Percentiles rank a stretch among this genome's conserved stretches.
Evolutionary conservation across 768 basidiomycete genomes (phyloP).

Genomic region (Termitomyces sp.): DNA sequence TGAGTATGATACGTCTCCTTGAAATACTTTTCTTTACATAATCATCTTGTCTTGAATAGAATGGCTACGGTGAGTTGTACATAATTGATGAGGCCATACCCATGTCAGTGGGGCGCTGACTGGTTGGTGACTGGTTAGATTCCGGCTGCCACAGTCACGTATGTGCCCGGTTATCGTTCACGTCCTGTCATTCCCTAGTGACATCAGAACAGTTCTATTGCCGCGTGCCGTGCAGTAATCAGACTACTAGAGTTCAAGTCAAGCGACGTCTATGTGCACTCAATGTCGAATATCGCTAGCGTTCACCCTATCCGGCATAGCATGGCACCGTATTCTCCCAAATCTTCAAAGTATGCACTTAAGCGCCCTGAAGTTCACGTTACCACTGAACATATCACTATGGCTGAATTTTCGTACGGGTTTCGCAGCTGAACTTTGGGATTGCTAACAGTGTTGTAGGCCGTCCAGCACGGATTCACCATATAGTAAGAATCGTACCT

Average conservation of each 20-base stretch:
- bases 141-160: conserved; percentile 66
- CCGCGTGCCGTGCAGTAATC: conserved; percentile 66
- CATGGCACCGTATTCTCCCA: conserved; percentile 19
- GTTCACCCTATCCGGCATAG: conserved; percentile 27
- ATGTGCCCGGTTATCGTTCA: conserved; percentile 11
- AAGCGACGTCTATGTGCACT: conserved; percentile 40
- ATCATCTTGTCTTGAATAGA: conserved; percentile 22
- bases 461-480: conserved; percentile 18
- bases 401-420: conserved; percentile 50
- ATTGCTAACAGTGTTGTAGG: conserved; percentile 2
- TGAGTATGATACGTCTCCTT: background rate
- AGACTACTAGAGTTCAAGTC: conserved; percentile 53
- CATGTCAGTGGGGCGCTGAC: conserved; percentile 6
- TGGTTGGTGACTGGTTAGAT: conserved; percentile 27
- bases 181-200: background rate
- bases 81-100: background rate
- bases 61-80: conserved; percentile 43
- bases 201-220: conserved; percentile 39
- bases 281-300: conserved; percentile 33
- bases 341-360: conserved; percentile 24
- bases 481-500: conserved; percentile 20
- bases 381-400: conserved; percentile 55
- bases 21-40: background rate
- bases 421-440: background rate
- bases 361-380: conserved; percentile 47